phyloP scores from a whole-genome alignment of 257 asterid species.

The Solanum peruvianum region DNA sequence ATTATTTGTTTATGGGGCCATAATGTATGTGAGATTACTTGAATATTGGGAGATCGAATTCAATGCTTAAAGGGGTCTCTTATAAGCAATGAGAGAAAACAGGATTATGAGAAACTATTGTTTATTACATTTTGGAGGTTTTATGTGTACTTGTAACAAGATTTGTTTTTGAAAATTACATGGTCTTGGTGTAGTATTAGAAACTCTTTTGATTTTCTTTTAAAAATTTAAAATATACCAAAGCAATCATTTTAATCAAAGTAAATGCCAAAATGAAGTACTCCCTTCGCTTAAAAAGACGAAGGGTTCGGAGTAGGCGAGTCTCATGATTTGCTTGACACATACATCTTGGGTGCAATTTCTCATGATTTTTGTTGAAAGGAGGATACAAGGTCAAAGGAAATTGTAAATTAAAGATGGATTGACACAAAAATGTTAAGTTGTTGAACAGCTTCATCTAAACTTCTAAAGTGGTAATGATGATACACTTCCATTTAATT shows the following conservation, averaged over 20 bases:
- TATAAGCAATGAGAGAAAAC: not conserved
- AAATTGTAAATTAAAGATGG: not conserved
- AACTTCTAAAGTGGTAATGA: not conserved
- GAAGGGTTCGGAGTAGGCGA: not conserved
- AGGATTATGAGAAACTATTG: not conserved
- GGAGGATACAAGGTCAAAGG: not conserved
- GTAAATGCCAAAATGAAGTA: not conserved
- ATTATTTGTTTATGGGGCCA: not conserved
- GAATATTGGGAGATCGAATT: not conserved
- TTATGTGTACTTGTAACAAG: not conserved
- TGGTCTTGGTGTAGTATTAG: not conserved
- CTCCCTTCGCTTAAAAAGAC: not conserved
- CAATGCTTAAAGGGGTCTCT: not conserved
- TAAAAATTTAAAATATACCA: not conserved
- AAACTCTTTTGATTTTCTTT: not conserved
- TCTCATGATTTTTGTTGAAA: not conserved
- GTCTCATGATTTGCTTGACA: not conserved
- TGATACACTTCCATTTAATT: not conserved
- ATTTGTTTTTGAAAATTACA: not conserved
- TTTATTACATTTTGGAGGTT: not conserved
- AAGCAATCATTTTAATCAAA: not conserved
- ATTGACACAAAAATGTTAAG: not conserved
- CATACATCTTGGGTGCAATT: not conserved
- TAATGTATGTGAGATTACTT: not conserved
- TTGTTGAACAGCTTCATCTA: not conserved